Evolutionary conservation across 345 rosid species (phyloP).

Genomic region (Camelina neglecta): DNA sequence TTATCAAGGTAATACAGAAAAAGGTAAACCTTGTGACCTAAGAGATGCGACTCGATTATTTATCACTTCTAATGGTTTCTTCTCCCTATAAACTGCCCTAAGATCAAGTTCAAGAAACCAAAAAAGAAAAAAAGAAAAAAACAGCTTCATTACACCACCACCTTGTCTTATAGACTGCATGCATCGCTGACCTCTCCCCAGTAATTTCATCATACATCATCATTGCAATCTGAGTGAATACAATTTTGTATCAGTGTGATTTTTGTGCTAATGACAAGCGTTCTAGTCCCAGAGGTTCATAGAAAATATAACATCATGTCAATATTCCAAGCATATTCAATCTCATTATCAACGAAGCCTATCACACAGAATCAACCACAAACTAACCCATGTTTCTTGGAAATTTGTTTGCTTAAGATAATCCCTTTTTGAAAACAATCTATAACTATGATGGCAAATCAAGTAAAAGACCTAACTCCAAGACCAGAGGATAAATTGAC

Average conservation of each 20-base stretch:
- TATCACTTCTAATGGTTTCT: conserved; percentile 28
- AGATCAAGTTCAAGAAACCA: conserved; percentile 30
- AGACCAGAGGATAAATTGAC: conserved; percentile 48
- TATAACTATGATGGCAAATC: conserved; percentile 7
- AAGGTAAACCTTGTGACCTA: neutral
- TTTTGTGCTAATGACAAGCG: conserved; percentile 28
- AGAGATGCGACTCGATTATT: conserved; percentile 22
- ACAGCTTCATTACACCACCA: conserved; percentile 61
- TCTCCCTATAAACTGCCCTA: conserved; percentile 35
- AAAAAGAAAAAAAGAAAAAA: neutral
- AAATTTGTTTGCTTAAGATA: neutral
- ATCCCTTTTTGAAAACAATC: neutral
- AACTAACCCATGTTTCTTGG: neutral
- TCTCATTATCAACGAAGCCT: neutral
- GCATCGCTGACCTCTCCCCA: conserved; percentile 55
- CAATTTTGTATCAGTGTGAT: conserved; percentile 55
- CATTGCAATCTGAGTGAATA: conserved; percentile 95
- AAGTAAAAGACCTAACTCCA: conserved; percentile 36
- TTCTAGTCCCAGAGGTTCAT: conserved; percentile 32
- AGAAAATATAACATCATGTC: conserved; percentile 24
- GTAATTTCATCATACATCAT: conserved; percentile 92
- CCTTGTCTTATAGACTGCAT: conserved; percentile 57
- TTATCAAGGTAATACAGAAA: neutral
- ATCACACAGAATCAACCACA: conserved; percentile 17
- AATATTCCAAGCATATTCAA: conserved; percentile 19